A percentile compares a stretch with the other conserved stretches of the same genome.
phyloP scores from a whole-genome alignment of 192 early-diverging fungal genomes.

The Coemansia aciculifera region DNA sequence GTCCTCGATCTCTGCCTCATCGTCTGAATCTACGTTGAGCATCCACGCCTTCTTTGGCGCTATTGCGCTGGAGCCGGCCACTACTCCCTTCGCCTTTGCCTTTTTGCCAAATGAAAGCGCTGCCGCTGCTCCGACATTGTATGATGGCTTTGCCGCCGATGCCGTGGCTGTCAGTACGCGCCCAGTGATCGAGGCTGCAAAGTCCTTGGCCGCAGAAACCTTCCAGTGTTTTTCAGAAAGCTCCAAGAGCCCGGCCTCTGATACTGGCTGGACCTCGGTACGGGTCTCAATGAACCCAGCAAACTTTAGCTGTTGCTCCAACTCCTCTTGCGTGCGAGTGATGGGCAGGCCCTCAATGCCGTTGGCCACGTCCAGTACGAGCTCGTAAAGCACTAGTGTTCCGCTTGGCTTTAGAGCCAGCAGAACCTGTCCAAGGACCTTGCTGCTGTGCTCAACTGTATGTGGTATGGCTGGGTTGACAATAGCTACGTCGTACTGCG shows the following conservation, averaged over 20 bases:
- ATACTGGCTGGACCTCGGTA: slow-evolving; percentile 38
- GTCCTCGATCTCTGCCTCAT: slow-evolving; percentile 80
- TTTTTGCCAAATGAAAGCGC: slow-evolving; percentile 82
- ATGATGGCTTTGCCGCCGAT: slow-evolving; percentile 74
- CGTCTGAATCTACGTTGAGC: slow-evolving; percentile 72
- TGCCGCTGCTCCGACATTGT: slow-evolving; percentile 83
- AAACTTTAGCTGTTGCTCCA: slow-evolving; percentile 74
- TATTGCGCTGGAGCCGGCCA: slow-evolving; percentile 20
- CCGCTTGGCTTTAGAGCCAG: slow-evolving; percentile 70
- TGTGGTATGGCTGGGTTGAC: slow-evolving; percentile 58
- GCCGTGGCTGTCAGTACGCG: slow-evolving; percentile 33
- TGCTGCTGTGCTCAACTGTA: slow-evolving; percentile 64
- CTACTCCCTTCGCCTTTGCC: slow-evolving; percentile 44
- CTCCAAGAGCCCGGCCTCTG: slow-evolving; percentile 47
- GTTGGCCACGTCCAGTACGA: slow-evolving; percentile 56
- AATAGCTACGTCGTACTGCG: slow-evolving; percentile 64
- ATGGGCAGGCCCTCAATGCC: slow-evolving; percentile 52
- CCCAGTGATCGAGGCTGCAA: slow-evolving; percentile 51
- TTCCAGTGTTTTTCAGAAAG: slow-evolving; percentile 63
- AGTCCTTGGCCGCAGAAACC: slow-evolving; percentile 45
- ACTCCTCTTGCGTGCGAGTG: slow-evolving; percentile 59
- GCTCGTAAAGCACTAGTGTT: slow-evolving; percentile 66
- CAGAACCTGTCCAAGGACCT: slow-evolving; percentile 63
- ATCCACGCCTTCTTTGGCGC: slow-evolving; percentile 67
- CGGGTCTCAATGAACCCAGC: slow-evolving; percentile 80